Evolutionary conservation across 139 green algal species (phyloP).

Genomic region (Gonium pectorale): DNA sequence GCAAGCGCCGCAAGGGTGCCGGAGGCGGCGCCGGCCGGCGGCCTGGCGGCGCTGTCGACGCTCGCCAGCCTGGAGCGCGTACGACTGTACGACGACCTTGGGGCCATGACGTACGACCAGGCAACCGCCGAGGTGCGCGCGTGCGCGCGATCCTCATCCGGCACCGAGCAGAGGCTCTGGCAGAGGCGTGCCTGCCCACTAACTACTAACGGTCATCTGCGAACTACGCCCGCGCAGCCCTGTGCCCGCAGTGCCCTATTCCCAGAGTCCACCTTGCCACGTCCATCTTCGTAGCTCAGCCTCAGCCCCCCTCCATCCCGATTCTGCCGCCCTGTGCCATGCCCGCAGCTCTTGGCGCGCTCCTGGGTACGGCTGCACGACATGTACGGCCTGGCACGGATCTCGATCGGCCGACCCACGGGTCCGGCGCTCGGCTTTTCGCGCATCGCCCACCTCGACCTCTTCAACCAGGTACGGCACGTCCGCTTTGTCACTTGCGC

Average conservation of each 20-base stretch:
- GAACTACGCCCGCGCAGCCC: too few relatives aligned
- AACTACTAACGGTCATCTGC: too few relatives aligned
- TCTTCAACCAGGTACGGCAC: slow-evolving; percentile 36
- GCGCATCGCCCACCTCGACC: slow-evolving; percentile 24
- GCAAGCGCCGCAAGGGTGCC: too few relatives aligned
- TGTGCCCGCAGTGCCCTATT: too few relatives aligned
- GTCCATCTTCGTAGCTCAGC: too few relatives aligned
- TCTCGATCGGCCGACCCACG: neutral
- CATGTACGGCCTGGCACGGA: slow-evolving; percentile 9
- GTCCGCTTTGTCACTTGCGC: too few relatives aligned
- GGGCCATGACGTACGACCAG: slow-evolving; percentile 2
- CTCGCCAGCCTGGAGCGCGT: slow-evolving; percentile 16
- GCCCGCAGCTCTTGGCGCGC: slow-evolving; percentile 1
- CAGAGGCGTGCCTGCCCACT: too few relatives aligned
- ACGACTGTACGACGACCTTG: slow-evolving; percentile 24
- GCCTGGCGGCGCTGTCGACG: slow-evolving; percentile 6
- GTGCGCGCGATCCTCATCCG: neutral
- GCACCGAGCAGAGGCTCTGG: too few relatives aligned
- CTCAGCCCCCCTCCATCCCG: neutral
- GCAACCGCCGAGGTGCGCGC: neutral
- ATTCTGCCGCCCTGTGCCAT: neutral
- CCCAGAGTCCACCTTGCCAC: too few relatives aligned
- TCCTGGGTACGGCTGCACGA: slow-evolving; percentile 8
- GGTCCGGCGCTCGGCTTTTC: neutral
- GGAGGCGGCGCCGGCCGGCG: neutral